Evolutionary conservation across 495 filamentous ascomycete species (phyloP).

Genomic region (Daldinia bambusicola): DNA sequence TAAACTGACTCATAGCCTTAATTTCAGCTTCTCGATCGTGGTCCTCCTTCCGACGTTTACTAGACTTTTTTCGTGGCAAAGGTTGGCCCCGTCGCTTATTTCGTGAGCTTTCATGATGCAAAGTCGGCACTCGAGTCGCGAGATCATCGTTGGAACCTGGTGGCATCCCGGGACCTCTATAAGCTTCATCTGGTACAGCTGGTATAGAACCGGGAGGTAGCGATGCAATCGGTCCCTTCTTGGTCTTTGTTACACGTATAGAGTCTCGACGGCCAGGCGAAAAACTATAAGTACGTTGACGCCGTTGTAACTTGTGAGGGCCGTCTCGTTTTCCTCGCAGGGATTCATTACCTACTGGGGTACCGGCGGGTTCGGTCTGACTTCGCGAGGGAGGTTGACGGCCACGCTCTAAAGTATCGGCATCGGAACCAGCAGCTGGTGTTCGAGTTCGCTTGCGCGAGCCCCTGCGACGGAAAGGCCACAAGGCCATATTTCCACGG

Average conservation of each 20-base stretch:
- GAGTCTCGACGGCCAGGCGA: slow-evolving; percentile 62
- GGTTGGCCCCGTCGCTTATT: slow-evolving; percentile 66
- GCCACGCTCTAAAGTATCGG: slow-evolving; percentile 39
- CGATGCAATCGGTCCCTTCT: slow-evolving; percentile 46
- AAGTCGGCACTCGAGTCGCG: slow-evolving; percentile 67
- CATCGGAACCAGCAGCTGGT: slow-evolving; percentile 51
- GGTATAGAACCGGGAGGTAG: slow-evolving; percentile 38
- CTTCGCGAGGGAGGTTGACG: slow-evolving; percentile 49
- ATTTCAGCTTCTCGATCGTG: slow-evolving; percentile 85
- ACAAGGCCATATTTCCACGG: slow-evolving; percentile 71
- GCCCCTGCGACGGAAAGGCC: slow-evolving; percentile 80
- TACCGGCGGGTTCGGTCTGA: slow-evolving; percentile 51
- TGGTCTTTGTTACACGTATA: slow-evolving; percentile 50
- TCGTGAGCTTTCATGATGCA: slow-evolving; percentile 57
- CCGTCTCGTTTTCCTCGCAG: slow-evolving; percentile 48
- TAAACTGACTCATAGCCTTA: slow-evolving; percentile 78
- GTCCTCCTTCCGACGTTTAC: slow-evolving; percentile 79
- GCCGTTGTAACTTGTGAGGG: slow-evolving; percentile 60
- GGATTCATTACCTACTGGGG: slow-evolving; percentile 31
- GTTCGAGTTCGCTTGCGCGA: slow-evolving; percentile 57
- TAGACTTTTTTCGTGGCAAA: slow-evolving; percentile 74
- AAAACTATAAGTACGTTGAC: slow-evolving; percentile 62
- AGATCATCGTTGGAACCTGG: slow-evolving; percentile 49
- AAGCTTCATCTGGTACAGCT: slow-evolving; percentile 14
- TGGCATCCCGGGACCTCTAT: slow-evolving; percentile 41